These are phyloP conservation scores for Cinnamomum chago DNA, from an alignment of 164 flowering plant species.

Conservation along the genomic window DNA sequence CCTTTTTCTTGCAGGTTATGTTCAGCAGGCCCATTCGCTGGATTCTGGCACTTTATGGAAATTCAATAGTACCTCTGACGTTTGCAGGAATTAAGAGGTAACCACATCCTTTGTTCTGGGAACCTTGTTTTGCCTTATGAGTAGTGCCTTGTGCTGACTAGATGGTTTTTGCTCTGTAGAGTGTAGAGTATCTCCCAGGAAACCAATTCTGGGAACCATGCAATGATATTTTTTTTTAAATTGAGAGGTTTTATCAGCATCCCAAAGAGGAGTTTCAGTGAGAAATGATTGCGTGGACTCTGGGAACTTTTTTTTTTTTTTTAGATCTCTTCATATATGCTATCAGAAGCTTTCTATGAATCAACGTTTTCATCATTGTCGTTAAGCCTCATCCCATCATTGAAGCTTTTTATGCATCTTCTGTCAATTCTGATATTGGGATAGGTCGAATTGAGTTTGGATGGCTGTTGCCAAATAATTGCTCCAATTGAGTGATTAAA, in stretches of 20 bases:
- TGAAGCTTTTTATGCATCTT: no score
- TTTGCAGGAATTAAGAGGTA: constrained; percentile 85
- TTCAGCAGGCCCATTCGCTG: constrained; percentile 97
- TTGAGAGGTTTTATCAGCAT: background rate
- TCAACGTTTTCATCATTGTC: no score
- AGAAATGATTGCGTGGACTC: background rate
- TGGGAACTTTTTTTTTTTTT: background rate
- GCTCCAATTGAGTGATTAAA: background rate
- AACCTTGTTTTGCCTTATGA: background rate
- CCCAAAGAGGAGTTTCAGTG: background rate
- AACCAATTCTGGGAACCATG: background rate
- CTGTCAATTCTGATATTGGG: background rate
- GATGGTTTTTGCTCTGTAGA: background rate
- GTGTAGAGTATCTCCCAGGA: background rate
- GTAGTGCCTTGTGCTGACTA: background rate
- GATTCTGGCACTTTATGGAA: constrained; percentile 94
- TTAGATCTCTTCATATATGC: background rate
- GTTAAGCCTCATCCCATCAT: background rate
- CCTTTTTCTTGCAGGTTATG: constrained; percentile 46
- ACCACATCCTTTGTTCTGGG: constrained; percentile 1
- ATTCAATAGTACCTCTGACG: constrained; percentile 66
- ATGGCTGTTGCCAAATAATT: background rate
- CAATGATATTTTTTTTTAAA: background rate
- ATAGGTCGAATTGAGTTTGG: no score
- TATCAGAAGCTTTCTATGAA: no score